Evolutionary conservation across 352 stramenopile genomes (phyloP).

Genomic region (Phytophthora kernoviae): DNA sequence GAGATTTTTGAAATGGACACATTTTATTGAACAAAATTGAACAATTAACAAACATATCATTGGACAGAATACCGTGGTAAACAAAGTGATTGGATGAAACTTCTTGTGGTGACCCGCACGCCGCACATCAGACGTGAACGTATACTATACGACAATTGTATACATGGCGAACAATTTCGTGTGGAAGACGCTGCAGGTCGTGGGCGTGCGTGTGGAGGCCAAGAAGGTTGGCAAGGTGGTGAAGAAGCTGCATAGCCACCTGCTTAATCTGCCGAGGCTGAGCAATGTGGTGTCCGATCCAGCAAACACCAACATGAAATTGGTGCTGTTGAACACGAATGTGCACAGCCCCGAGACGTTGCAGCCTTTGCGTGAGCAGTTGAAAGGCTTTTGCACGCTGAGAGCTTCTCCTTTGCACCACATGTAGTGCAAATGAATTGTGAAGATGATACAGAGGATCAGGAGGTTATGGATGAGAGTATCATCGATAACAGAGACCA

Average conservation of each 20-base stretch:
- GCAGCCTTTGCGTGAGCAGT: conserved; percentile 40
- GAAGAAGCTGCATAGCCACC: conserved; percentile 58
- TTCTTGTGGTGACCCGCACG: conserved; percentile 37
- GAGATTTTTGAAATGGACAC: too few species aligned
- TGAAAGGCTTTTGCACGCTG: conserved; percentile 45
- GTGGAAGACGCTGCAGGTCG: conserved; percentile 56
- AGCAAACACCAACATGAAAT: conserved; percentile 42
- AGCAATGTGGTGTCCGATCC: conserved; percentile 68
- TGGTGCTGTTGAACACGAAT: conserved; percentile 61
- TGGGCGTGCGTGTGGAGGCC: conserved; percentile 64
- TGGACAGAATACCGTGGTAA: conserved; percentile 8
- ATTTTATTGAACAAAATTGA: too few species aligned
- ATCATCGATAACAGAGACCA: background rate
- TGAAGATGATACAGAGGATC: background rate
- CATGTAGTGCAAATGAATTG: conserved; percentile 60
- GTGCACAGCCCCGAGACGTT: conserved; percentile 45
- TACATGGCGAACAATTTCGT: conserved; percentile 52
- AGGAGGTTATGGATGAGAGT: background rate
- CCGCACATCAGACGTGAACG: too few species aligned
- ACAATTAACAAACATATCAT: too few species aligned
- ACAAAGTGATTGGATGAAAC: conserved; percentile 12
- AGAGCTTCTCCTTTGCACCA: conserved; percentile 52
- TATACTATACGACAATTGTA: background rate
- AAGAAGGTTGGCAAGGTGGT: conserved; percentile 72
- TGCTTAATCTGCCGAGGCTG: conserved; percentile 60